These are phyloP conservation scores for Pestalotiopsis fici DNA, from an alignment of 2,329 filamentous ascomycete genomes.

Conservation along the genomic window DNA sequence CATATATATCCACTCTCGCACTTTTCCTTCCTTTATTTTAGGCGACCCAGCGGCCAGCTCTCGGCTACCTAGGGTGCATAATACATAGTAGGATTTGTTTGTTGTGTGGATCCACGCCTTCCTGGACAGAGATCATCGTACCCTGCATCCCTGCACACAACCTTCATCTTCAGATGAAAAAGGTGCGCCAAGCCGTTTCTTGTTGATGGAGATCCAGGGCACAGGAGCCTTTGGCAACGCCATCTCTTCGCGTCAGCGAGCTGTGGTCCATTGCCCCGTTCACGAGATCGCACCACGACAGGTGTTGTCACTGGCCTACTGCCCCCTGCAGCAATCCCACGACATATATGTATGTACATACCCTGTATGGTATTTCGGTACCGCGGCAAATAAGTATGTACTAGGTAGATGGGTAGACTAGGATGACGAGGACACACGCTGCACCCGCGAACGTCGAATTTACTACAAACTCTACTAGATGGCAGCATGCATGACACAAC, in stretches of 20 bases:
- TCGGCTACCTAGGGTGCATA: too few species aligned
- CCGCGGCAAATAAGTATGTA: not conserved
- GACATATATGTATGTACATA: too few species aligned
- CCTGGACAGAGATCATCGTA: not conserved
- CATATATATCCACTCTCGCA: not conserved
- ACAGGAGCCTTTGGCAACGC: not conserved
- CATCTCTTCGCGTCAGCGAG: not conserved
- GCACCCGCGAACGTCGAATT: too few species aligned
- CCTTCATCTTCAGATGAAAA: constrained; percentile 8
- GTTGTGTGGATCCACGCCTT: constrained; percentile 1
- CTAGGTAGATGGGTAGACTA: too few species aligned
- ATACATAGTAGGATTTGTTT: not conserved
- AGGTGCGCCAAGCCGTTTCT: constrained; percentile 7
- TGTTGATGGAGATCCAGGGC: not conserved
- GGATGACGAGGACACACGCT: too few species aligned
- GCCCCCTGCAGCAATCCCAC: not conserved
- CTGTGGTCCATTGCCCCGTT: not conserved
- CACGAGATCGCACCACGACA: not conserved
- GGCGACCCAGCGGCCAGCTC: not conserved
- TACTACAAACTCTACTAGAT: not conserved
- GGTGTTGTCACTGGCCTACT: not conserved
- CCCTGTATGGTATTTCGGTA: not conserved
- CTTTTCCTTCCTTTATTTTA: not conserved
- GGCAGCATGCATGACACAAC: not conserved
- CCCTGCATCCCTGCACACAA: not conserved